Evolutionary conservation across 345 rosid species (phyloP).

Genomic region (Lenwebbia sp.): DNA sequence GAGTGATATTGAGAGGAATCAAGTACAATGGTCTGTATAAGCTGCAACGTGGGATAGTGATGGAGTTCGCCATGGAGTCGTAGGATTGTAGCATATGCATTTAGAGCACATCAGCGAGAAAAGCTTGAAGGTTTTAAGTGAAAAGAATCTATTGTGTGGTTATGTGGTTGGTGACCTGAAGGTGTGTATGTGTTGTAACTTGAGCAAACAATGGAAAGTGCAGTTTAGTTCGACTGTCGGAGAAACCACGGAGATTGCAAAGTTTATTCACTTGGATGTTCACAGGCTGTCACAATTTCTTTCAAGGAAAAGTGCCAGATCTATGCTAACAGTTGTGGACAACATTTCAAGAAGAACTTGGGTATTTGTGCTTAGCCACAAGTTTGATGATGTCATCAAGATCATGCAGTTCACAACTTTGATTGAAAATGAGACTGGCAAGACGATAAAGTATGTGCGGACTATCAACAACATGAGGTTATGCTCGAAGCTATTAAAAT

Average conservation of each 20-base stretch:
- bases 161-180: neutral
- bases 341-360: neutral
- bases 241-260: neutral
- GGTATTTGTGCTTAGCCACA: neutral
- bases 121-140: neutral
- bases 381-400: neutral
- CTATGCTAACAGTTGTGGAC: neutral
- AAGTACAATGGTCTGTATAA: neutral
- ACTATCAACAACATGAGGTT: neutral
- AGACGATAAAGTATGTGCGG: neutral
- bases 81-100: neutral
- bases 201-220: neutral
- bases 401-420: neutral
- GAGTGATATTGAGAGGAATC: neutral
- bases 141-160: neutral
- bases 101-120: neutral
- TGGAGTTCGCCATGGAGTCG: rapidly evolving
- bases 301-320: neutral
- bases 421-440: neutral
- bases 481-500: neutral
- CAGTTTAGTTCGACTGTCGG: neutral
- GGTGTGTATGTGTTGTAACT: neutral
- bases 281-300: neutral
- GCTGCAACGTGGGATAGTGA: neutral
- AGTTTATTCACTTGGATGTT: neutral